Evolutionary conservation across 768 basidiomycete species (phyloP).

Genomic region (Boletus subcaerulescens): DNA sequence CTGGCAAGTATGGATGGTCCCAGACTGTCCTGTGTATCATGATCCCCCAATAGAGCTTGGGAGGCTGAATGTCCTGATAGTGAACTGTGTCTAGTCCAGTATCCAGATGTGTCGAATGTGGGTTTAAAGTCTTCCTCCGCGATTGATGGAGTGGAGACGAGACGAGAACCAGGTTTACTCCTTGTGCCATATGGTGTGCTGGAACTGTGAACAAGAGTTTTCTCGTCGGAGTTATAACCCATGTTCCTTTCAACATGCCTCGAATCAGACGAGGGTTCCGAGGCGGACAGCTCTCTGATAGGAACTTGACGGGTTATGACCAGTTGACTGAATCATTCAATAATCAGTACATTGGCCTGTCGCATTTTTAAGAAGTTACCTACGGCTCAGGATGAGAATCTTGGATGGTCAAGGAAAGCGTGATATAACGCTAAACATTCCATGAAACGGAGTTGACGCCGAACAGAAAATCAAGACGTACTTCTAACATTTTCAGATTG

Average conservation of each 20-base stretch:
- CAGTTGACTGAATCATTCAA: background rate
- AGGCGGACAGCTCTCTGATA: slow-evolving; percentile 5
- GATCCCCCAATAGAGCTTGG: slow-evolving; percentile 22
- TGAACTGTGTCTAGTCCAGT: slow-evolving; percentile 2
- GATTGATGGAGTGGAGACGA: slow-evolving; percentile 1
- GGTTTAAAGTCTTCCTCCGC: slow-evolving; percentile 24
- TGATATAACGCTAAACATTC: slow-evolving; percentile 8
- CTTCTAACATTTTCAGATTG: slow-evolving; percentile 40
- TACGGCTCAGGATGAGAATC: slow-evolving; percentile 10
- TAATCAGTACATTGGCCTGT: background rate
- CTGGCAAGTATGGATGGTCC: slow-evolving; percentile 57
- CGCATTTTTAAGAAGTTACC: background rate
- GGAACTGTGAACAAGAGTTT: slow-evolving; percentile 4
- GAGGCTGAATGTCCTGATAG: slow-evolving; percentile 13
- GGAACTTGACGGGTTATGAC: slow-evolving; percentile 1
- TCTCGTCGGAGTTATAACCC: slow-evolving; percentile 1
- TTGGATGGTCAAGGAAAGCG: slow-evolving; percentile 18
- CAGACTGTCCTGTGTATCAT: slow-evolving; percentile 38
- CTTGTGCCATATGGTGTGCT: slow-evolving; percentile 9
- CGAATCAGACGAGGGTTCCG: background rate
- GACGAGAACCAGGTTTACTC: slow-evolving; percentile 5
- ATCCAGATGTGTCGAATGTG: slow-evolving; percentile 11
- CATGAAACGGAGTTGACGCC: background rate
- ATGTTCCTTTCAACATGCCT: background rate
- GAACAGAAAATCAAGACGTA: slow-evolving; percentile 7